A percentile compares a stretch with the other conserved stretches of the same genome.
phyloP scores from a whole-genome alignment of 768 basidiomycete species.

The Hericium coralloides region DNA sequence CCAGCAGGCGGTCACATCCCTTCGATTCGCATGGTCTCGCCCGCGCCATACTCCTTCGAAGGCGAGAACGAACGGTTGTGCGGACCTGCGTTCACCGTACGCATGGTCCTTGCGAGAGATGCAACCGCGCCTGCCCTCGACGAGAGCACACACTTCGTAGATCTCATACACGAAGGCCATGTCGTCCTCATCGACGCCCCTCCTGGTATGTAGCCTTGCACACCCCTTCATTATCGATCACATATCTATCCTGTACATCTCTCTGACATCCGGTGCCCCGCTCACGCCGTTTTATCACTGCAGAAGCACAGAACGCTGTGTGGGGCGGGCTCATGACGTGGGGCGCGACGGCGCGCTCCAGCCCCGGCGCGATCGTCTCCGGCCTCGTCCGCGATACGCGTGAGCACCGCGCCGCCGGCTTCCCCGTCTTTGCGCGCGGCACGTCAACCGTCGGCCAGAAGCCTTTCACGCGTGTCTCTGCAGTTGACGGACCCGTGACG shows the following conservation, averaged over 20 bases:
- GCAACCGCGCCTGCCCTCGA: slow-evolving; percentile 51
- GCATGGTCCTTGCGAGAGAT: slow-evolving; percentile 61
- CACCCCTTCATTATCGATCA: too few species aligned
- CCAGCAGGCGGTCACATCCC: slow-evolving; percentile 74
- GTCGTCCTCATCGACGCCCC: slow-evolving; percentile 74
- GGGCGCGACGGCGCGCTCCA: slow-evolving; percentile 64
- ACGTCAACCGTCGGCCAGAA: slow-evolving; percentile 83
- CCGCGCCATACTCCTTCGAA: slow-evolving; percentile 26
- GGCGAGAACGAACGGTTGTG: slow-evolving; percentile 36
- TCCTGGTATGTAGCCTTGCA: slow-evolving; percentile 37
- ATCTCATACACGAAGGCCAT: slow-evolving; percentile 55
- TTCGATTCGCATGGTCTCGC: slow-evolving; percentile 56
- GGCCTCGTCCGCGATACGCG: slow-evolving; percentile 79
- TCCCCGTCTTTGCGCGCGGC: slow-evolving; percentile 78
- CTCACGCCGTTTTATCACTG: background rate
- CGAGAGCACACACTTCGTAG: slow-evolving; percentile 61
- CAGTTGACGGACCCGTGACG: slow-evolving; percentile 56
- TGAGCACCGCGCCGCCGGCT: slow-evolving; percentile 60
- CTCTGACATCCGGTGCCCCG: too few species aligned
- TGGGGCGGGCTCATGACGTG: slow-evolving; percentile 94
- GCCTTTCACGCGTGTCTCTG: slow-evolving; percentile 74
- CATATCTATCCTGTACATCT: too few species aligned
- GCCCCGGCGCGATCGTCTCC: slow-evolving; percentile 70
- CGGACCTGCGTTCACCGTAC: slow-evolving; percentile 82
- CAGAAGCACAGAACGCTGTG: slow-evolving; percentile 71